Base-by-base conservation (phyloP, 208 protist genomes). In the Leishmania amazonensis region DNA sequence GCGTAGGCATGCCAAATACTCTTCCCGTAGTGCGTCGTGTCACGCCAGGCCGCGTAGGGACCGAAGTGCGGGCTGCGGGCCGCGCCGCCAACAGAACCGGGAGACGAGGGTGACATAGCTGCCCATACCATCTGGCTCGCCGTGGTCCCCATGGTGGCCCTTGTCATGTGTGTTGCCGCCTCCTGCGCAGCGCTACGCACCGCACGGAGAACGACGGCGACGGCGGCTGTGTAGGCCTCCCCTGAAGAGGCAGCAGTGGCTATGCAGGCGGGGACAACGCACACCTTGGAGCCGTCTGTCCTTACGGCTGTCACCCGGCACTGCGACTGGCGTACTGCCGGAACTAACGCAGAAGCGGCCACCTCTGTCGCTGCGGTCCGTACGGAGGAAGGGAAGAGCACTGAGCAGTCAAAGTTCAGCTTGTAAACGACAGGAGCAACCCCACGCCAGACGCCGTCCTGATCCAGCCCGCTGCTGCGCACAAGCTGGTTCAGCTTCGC, bases 1-100 rank as follows among this genome's bases (percentile, higher is more conserved):
- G 81, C 86, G 49, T 84, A 90, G 17, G 87, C 88, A 76, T 94
- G 91, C 91, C 87, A 91, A 1, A 88, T 45, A 73, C 91, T 94
- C 77, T 88, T 93, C 2, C 65, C 81, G 72, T 91, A 93, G 81
- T 93, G 86, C 2, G 78, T 82, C 4, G 84, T 89, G 40, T 57
- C 51, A 19, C 89, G 83, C 91, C 91, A 94, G 1, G 38, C 38
- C 17, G 72, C 21, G 83, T 91, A 94, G 54, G 54, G 65, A 13
- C 31, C 49, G 1, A 5, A 60, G 49, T 40, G 11, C 11, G 7
- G 72, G 51, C 49, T 60, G 28, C 28, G 9, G 9, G 72, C 17
- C 15, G 47, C 15, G 11, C 17, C 31, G 17, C 17, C 28, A 40
- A 60, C n/a, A 57, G 47, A 54, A 3, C 45, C 21, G 4, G 72